These are phyloP conservation scores for Pisolithus tinctorius DNA, from an alignment of 768 basidiomycete species.

Conservation along the genomic window DNA sequence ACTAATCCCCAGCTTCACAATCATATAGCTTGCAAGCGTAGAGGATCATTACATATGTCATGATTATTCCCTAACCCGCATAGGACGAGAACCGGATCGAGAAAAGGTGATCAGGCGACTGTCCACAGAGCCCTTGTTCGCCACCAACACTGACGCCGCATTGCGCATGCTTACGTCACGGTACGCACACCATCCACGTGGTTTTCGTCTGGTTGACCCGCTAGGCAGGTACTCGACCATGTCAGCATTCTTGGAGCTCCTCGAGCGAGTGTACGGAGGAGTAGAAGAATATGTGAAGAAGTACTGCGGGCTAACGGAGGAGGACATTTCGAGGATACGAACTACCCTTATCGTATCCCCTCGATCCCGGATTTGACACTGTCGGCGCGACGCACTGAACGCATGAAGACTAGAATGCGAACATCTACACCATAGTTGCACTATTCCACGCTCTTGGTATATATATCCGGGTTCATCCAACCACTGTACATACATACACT, in stretches of 20 bases:
- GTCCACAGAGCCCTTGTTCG: conserved; percentile 64
- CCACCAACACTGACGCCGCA: conserved; percentile 65
- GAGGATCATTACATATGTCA: conserved; percentile 55
- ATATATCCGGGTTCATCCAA: neutral
- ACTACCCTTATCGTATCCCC: conserved; percentile 43
- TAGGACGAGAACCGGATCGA: conserved; percentile 76
- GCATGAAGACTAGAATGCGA: neutral
- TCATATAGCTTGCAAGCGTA: conserved; percentile 61
- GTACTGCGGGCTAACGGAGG: conserved; percentile 51
- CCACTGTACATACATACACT: neutral
- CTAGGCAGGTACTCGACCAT: conserved; percentile 63
- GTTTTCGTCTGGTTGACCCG: neutral
- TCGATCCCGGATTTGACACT: conserved; percentile 24
- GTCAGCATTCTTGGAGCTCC: conserved; percentile 56
- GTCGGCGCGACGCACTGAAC: neutral
- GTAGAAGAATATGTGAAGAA: conserved; percentile 55
- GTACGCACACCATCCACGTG: conserved; percentile 31
- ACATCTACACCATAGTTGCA: neutral
- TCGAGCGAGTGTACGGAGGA: conserved; percentile 62
- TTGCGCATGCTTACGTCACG: conserved; percentile 80
- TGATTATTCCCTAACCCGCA: conserved; percentile 72
- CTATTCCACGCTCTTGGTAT: no score
- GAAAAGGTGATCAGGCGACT: conserved; percentile 64
- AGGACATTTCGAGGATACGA: conserved; percentile 55
- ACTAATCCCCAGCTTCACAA: neutral